Evolutionary conservation across 2,329 filamentous ascomycete genomes (phyloP).

Genomic region (Penicillium brevicompactum): DNA sequence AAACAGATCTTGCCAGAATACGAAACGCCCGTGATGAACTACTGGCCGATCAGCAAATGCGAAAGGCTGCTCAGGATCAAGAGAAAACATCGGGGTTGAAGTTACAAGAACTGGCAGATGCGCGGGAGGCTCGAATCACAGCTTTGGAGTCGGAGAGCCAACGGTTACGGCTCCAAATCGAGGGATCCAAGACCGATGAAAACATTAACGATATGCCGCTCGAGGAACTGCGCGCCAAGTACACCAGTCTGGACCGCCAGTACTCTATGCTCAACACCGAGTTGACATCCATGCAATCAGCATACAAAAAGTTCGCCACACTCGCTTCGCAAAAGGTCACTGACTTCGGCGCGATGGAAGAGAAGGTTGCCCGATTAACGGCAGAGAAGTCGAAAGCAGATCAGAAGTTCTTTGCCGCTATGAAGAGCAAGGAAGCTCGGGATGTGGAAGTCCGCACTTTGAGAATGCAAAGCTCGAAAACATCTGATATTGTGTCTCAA

Average conservation of each 20-base stretch:
- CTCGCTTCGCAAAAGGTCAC: slow-evolving; percentile 84
- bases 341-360: slow-evolving; percentile 74
- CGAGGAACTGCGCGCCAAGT: slow-evolving; percentile 74
- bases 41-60: slow-evolving; percentile 75
- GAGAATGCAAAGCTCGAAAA: slow-evolving; percentile 82
- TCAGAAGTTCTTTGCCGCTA: slow-evolving; percentile 95
- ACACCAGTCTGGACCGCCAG: slow-evolving; percentile 74
- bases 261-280: slow-evolving; percentile 85
- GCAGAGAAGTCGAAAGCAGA: slow-evolving; percentile 96
- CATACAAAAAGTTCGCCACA: slow-evolving; percentile 85
- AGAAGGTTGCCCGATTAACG: slow-evolving; percentile 70
- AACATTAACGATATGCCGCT: slow-evolving; percentile 62
- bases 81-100: slow-evolving; percentile 70
- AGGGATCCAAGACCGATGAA: slow-evolving; percentile 47
- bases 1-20: slow-evolving; percentile 83
- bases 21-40: slow-evolving; percentile 83
- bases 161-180: slow-evolving; percentile 62
- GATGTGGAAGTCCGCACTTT: slow-evolving; percentile 78
- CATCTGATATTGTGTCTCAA: slow-evolving; percentile 88
- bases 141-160: slow-evolving; percentile 82
- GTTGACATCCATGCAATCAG: slow-evolving; percentile 82
- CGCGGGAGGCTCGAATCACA: slow-evolving; percentile 77
- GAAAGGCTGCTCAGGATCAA: slow-evolving; percentile 78
- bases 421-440: slow-evolving; percentile 88
- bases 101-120: slow-evolving; percentile 75